Base-by-base conservation (phyloP, 75 land plant species). In the Pinus tabuliformis region DNA sequence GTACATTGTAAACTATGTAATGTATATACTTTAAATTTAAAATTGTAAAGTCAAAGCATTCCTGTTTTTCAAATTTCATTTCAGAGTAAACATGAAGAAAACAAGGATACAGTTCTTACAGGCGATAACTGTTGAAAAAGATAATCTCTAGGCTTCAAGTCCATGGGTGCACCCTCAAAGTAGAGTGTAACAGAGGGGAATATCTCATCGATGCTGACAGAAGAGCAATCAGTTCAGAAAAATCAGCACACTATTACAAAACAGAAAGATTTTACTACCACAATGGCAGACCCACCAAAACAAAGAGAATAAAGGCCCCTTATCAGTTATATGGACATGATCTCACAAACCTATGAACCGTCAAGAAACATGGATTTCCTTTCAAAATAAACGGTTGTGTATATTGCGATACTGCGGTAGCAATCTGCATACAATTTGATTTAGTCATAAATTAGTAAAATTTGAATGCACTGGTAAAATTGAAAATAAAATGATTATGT, bases 151-250 rank as follows among this genome's bases (percentile, higher is more conserved):
- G 96, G 93, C 54, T 83, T 81, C 72, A 95, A 80, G 1, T 78
- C 72, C 98, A 95, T 26, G 33, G 86, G 75, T 68, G 95, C 97
- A 76, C 85, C 86, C 76, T 82, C 93, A 79, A 95, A 95, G 72
- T 85, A 86, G 71, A 95, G 76, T 45, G 78, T 74, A 39, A 93
- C 86, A 6, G 59, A n/a, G 36, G 97, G 97, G 79, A 94, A 94
- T 37, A 73, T 42, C 12, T 79, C 85, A 58, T 75, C 66, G 59
- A 90, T 75, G 72, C 93, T 91, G 83, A 42, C 74, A 12, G 28
- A 16, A 78, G 58, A 58, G 20, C 39, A 42, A 68, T 18, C 52
- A 20, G 36, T 49, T 68, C 18, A 42, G 8, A 68, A 42, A 68
- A 68, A 22, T 68, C 2, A 68, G 12, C 5, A 8, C 45, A 42